Base-by-base conservation (phyloP, 1,284 basidiomycete genomes). In the Ceratobasidium sp. region DNA sequence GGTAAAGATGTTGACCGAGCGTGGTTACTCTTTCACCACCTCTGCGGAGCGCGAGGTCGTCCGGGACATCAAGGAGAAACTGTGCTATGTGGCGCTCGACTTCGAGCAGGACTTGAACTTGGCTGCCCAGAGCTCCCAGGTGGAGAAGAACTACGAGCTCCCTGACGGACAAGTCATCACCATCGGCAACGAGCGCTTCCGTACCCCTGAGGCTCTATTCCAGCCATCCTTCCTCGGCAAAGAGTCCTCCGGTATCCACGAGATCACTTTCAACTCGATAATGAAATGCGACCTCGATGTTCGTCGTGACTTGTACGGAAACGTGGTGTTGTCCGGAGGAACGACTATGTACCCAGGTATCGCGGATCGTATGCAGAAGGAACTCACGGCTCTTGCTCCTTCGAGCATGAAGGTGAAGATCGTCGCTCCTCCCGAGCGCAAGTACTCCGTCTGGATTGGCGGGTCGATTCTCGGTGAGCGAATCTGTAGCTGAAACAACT, bases 321-420 rank as follows among this genome's bases (percentile, higher is more conserved):
- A 97, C 86, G 92, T 98, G 78, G 95, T 97, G 82, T 90, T 98
- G 81, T 97, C 95, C 72, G 96, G 96, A 83, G 96, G 96, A 85
- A 96, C 94, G 77, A 98, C 96, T 81, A 97, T 98, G 96, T 97
- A 96, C 92, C 93, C 95, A 78, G 96, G 96, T 87, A 96, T 98
- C 81, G 87, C 95, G 80, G 96, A 98, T 86, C 93, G 97, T 82
- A 97, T 98, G 95, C 95, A 97, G 88, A 97, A 97, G 89, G 97
- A 98, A 87, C 89, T 99, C 82, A 94, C 94, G 60, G 87, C 93
- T 36, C 88, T 98, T 76, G 89, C 94, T 73, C 96, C 97, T 41
- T 86, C 88, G 77, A 91, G 88, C 84, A 89, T 89, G 88, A 89
- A 89, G 86, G 86, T 97, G 87, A 97, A 95, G 90, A 95, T 96